Percentiles rank a stretch among this genome's conserved stretches.
Evolutionary conservation across 495 filamentous ascomycete species (phyloP).

Genomic region (Penicillium subrubescens): DNA sequence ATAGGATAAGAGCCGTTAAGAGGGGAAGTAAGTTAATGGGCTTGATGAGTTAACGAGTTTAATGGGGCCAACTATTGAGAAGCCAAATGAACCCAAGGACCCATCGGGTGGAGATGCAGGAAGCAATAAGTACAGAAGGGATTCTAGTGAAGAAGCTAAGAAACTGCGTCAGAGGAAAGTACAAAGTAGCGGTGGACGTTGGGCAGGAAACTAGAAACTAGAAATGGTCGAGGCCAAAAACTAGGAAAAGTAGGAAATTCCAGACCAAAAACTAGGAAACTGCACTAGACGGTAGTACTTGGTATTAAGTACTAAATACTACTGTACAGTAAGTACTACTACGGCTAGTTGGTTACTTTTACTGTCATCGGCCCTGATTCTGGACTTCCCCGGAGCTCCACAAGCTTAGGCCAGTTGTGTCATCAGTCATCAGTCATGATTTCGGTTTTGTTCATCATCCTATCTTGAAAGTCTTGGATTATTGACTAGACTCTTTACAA

Average conservation of each 20-base stretch:
- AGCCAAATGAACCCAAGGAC: not conserved
- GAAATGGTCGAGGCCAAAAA: not conserved
- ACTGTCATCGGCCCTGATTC: conserved; percentile 17
- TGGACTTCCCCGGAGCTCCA: conserved; percentile 20
- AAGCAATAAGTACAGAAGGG: not conserved
- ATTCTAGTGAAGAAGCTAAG: no score
- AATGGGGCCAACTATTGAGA: not conserved
- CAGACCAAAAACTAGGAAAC: not conserved
- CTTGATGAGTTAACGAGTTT: not conserved
- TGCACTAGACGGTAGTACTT: not conserved
- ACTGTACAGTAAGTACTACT: no score
- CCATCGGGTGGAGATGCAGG: conserved; percentile 16
- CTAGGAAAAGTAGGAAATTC: not conserved
- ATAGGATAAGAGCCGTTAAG: not conserved
- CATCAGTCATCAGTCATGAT: not conserved
- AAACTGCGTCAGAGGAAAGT: not conserved
- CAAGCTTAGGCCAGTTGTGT: not conserved
- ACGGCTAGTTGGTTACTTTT: no score
- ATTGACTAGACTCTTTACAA: no score
- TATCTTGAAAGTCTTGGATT: no score
- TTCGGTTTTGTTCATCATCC: no score
- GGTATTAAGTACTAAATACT: not conserved
- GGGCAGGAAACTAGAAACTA: conserved; percentile 19
- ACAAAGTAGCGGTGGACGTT: conserved; percentile 38
- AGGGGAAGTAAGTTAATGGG: no score